Evolutionary conservation across 139 green algal genomes (phyloP).

Genomic region (Auxenochlorella pyrenoidosa): DNA sequence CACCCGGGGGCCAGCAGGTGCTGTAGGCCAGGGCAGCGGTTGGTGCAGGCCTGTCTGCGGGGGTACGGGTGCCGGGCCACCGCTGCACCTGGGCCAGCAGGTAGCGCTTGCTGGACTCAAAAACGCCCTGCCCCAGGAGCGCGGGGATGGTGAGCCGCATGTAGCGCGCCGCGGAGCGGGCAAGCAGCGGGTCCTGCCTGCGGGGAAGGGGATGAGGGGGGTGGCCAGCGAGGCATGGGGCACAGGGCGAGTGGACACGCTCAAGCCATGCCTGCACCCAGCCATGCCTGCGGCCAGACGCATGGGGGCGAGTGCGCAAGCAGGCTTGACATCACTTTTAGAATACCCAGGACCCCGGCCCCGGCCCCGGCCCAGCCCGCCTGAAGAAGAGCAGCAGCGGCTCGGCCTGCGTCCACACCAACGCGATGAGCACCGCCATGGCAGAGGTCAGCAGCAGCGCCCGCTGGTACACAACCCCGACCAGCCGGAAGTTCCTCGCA

Average conservation of each 20-base stretch:
- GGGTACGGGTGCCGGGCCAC: too few species aligned
- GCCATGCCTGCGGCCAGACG: too few species aligned
- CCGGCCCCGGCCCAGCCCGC: too few species aligned
- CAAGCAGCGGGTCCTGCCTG: conserved; percentile 15
- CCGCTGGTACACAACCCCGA: conserved; percentile 77
- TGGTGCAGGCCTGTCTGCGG: background rate
- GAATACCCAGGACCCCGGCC: too few species aligned
- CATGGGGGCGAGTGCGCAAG: too few species aligned
- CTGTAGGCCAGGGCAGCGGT: background rate
- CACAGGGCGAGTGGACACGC: too few species aligned
- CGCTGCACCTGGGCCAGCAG: conserved; percentile 50
- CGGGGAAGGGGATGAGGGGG: background rate
- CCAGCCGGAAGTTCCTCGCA: conserved; percentile 63
- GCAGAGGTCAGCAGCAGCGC: conserved; percentile 67
- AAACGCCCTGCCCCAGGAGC: conserved; percentile 47
- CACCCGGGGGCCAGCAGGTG: too few species aligned
- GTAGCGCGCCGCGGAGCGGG: conserved; percentile 5
- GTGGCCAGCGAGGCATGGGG: conserved; percentile 30
- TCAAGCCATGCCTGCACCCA: too few species aligned
- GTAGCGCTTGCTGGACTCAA: conserved; percentile 63
- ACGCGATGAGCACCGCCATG: conserved; percentile 47
- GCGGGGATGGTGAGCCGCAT: conserved; percentile 4
- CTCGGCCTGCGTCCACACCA: conserved; percentile 62
- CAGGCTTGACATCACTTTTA: too few species aligned
- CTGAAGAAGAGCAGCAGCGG: conserved; percentile 49